Evolutionary conservation across 768 basidiomycete species (phyloP).

Genomic region (Leccinum longicurvipes): DNA sequence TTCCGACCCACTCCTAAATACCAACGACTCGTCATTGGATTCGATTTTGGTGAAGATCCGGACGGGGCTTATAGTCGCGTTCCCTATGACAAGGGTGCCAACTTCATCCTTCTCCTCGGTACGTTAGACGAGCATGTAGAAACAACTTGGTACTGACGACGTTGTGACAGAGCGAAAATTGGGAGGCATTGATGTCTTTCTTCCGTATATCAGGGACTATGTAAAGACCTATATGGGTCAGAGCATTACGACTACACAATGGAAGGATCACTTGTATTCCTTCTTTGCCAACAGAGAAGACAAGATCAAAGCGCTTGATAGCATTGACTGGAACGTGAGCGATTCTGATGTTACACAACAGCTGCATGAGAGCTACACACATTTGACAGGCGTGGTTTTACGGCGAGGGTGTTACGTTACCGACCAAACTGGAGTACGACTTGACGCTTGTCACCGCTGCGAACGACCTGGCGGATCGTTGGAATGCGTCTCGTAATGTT

Average conservation of each 20-base stretch:
- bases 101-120: conserved; percentile 85
- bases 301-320: conserved; percentile 47
- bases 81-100: conserved; percentile 90
- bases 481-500: conserved; percentile 44
- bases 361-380: neutral
- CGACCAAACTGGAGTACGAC: conserved; percentile 51
- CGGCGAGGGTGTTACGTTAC: conserved; percentile 50
- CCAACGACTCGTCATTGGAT: conserved; percentile 76
- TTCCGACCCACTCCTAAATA: conserved; percentile 62
- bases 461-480: conserved; percentile 49
- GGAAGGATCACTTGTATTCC: conserved; percentile 54
- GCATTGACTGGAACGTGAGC: conserved; percentile 56
- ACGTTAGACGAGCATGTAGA: neutral
- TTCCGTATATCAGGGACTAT: conserved; percentile 57
- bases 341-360: neutral
- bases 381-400: conserved; percentile 49
- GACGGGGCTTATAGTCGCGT: conserved; percentile 73
- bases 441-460: conserved; percentile 49
- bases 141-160: neutral
- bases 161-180: conserved; percentile 43
- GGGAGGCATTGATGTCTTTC: conserved; percentile 54
- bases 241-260: conserved; percentile 55
- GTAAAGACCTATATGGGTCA: conserved; percentile 51
- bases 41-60: conserved; percentile 68
- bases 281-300: conserved; percentile 45